phyloP scores from a whole-genome alignment of 1,139 yeast genomes.

The Kodamaea ohmeri region DNA sequence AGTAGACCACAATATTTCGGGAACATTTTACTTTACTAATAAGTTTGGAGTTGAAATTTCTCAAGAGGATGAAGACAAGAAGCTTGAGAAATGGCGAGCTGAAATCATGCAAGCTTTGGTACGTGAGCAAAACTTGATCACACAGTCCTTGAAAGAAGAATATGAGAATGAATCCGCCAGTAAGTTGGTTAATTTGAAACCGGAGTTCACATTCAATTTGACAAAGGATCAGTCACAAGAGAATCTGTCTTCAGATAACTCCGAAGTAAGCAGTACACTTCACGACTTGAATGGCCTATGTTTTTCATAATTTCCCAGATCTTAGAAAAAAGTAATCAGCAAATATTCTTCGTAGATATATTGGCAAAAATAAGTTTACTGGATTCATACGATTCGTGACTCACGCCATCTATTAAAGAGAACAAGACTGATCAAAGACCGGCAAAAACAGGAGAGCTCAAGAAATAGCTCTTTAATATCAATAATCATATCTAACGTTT shows the following conservation, averaged over 20 bases:
- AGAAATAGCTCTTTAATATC: no score
- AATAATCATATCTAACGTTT: no score
- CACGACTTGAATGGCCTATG: conserved; percentile 9
- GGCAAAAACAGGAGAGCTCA: no score
- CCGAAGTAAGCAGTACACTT: conserved; percentile 7
- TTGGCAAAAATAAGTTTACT: conserved; percentile 1
- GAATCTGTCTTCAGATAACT: neutral
- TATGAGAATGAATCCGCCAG: conserved; percentile 15
- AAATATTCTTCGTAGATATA: no score
- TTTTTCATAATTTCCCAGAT: conserved; percentile 5
- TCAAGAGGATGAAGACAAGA: conserved; percentile 13
- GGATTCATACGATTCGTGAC: neutral
- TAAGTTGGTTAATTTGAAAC: conserved; percentile 21
- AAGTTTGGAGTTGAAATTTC: conserved; percentile 18
- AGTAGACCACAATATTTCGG: conserved; percentile 65
- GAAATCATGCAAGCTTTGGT: conserved; percentile 18
- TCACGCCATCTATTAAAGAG: no score
- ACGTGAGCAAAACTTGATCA: conserved; percentile 22
- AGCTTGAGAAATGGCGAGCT: conserved; percentile 7
- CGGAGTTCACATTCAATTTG: conserved; percentile 18
- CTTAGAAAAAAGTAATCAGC: neutral
- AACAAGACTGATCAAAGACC: no score
- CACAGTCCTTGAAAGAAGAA: conserved; percentile 16
- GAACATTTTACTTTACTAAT: conserved; percentile 47
- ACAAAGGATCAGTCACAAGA: neutral